Evolutionary conservation across 345 rosid genomes (phyloP), one percentile per base, ranked within the genome.

Genomic region (Salix viminalis): DNA sequence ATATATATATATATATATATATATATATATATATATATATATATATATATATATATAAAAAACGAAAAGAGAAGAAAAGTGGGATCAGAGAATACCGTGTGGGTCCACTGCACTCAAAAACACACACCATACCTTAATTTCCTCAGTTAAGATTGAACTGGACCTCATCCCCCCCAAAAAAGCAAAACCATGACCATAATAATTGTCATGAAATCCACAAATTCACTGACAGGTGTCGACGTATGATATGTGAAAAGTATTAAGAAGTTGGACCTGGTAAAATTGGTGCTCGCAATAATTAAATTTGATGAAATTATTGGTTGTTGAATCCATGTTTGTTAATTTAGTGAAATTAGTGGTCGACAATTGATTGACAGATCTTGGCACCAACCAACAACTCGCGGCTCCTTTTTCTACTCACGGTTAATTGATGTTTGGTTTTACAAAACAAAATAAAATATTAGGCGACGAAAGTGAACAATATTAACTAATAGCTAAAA

Each of bases 101-200:
- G 77, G 70, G 50, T 41, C 77, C 58, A 3, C 8, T 9, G 62
- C 14, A 24, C 62, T 9, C 6, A 58, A 8, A 58, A 8, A n/a
- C 62, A 24, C 36, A 73, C 58, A 44, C 69, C 77, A 13, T n/a
- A 42, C 70, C 70, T 65, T 48, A 74, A 65, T 36, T 56, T 21
- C 52, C 48, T 24, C 62, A 24, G 48, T 5, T 23, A 5, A 24
- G 50, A 23, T 10, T 1, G 75, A 56, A 32, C 48, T 4, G 65
- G 36, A 18, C 50, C 19, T 24, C 26, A n/a, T 24, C 28, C 28
- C 28, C 26, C 7, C 37, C 0, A n/a, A 58, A 56, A 56, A 14
- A 14, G 62, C 24, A 6, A 52, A 19, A 7, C n/a, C 58, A 3
- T 3, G 62, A 56, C 0, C 28, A 23, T 23, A n/a, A 58, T 0